Percentiles rank a stretch among this genome's conserved stretches.
Evolutionary conservation across 2,329 filamentous ascomycete species (phyloP).

Genomic region (Cercospora beticola): DNA sequence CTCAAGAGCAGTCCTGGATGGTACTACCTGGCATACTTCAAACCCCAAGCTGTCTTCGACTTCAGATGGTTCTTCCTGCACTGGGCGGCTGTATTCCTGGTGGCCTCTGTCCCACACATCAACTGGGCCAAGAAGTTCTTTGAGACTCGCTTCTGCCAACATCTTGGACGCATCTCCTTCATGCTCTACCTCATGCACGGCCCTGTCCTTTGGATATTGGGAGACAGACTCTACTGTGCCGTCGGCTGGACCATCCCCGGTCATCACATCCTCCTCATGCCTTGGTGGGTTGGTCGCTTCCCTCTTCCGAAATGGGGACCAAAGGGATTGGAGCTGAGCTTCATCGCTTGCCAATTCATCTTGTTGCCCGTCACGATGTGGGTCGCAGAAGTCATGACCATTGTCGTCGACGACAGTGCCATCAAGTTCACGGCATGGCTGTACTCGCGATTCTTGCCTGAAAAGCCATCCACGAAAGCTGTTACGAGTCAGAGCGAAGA

Average conservation of each 20-base stretch:
- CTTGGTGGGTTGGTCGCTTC: conserved; percentile 58
- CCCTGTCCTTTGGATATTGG: conserved; percentile 59
- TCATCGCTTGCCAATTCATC: conserved; percentile 60
- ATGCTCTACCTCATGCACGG: conserved; percentile 65
- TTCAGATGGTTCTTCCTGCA: conserved; percentile 37
- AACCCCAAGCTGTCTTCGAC: conserved; percentile 38
- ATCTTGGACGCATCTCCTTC: conserved; percentile 63
- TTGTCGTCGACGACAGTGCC: conserved; percentile 59
- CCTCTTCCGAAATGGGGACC: conserved; percentile 57
- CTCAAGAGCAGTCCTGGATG: conserved; percentile 59
- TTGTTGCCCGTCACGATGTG: conserved; percentile 61
- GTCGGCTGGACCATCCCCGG: conserved; percentile 55
- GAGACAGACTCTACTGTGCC: conserved; percentile 63
- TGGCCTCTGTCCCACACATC: conserved; percentile 59
- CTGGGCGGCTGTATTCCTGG: conserved; percentile 55
- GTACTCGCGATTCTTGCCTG: conserved; percentile 48
- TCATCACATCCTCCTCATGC: conserved; percentile 51
- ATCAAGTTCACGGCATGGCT: conserved; percentile 59
- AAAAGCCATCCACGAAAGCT: conserved; percentile 14
- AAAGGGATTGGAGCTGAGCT: conserved; percentile 59
- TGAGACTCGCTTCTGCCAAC: conserved; percentile 59
- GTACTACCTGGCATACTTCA: conserved; percentile 58
- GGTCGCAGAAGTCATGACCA: conserved; percentile 58
- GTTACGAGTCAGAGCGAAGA: conserved; percentile 7
- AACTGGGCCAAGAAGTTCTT: conserved; percentile 59